Conservation (phyloP, 257 asterid genomes). For the Henckelia pumila region DNA sequence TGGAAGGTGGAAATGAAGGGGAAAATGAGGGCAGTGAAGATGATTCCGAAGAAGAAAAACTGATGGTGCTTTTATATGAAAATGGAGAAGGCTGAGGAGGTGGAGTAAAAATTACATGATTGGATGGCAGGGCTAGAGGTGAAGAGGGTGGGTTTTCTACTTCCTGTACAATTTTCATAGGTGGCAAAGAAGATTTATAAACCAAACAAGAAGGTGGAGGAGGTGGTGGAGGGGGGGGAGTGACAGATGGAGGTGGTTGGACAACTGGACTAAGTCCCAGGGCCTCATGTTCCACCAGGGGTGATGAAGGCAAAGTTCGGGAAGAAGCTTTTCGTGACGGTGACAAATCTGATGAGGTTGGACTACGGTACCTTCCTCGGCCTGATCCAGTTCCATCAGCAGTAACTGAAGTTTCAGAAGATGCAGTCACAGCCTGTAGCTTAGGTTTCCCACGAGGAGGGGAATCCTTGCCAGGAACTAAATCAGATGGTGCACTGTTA, state of each 20-base stretch:
- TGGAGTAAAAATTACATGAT: background rate
- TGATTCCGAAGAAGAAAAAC: background rate
- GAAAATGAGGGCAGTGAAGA: background rate
- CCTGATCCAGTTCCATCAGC: slow-evolving; percentile 29
- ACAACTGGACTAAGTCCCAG: slow-evolving; percentile 27
- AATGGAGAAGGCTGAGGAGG: background rate
- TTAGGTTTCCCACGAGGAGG: slow-evolving; percentile 57
- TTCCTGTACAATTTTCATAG: slow-evolving; percentile 20
- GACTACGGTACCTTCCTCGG: slow-evolving; percentile 43
- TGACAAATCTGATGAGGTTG: slow-evolving; percentile 41
- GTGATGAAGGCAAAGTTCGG: slow-evolving; percentile 32
- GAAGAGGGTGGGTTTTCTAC: slow-evolving; percentile 24
- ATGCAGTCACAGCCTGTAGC: slow-evolving; percentile 42
- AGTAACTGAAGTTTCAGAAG: slow-evolving; percentile 39
- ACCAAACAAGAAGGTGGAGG: slow-evolving; percentile 33
- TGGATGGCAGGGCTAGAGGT: background rate
- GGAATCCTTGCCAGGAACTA: slow-evolving; percentile 58
- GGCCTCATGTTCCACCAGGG: slow-evolving; percentile 37
- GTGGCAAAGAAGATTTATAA: slow-evolving; percentile 22
- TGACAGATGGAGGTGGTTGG: background rate
- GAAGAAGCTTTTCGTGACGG: slow-evolving; percentile 35
- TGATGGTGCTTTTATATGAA: background rate
- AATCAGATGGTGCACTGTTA: slow-evolving; percentile 82
- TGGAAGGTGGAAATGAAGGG: slow-evolving; percentile 36
- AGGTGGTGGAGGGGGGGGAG: slow-evolving; percentile 26